Percentiles rank a stretch among this genome's conserved stretches.
These are phyloP conservation scores for Platanthera zijinensis DNA, from an alignment of 106 monocot species.

Conservation along the genomic window DNA sequence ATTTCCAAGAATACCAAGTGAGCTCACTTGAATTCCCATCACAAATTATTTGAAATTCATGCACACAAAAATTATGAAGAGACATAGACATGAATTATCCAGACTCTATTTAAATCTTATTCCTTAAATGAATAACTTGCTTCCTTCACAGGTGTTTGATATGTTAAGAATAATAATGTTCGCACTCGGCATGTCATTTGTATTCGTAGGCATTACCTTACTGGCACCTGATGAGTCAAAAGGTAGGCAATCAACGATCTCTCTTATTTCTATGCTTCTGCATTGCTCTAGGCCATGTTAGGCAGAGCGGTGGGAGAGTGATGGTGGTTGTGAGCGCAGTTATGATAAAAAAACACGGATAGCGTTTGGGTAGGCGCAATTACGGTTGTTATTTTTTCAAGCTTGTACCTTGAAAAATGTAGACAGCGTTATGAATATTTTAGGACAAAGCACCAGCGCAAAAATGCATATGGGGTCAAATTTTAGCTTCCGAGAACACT, in stretches of 20 bases:
- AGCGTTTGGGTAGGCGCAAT: background rate
- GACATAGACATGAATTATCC: background rate
- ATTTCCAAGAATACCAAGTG: slow-evolving; percentile 98
- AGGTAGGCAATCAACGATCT: slow-evolving; percentile 31
- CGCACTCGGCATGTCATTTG: slow-evolving; percentile 71
- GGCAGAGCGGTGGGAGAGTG: too few species aligned
- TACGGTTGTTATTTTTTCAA: too few species aligned
- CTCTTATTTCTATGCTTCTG: background rate
- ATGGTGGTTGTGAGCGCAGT: too few species aligned
- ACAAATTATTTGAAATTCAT: background rate
- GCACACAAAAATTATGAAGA: background rate
- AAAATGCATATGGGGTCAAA: too few species aligned
- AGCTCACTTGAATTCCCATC: slow-evolving; percentile 10
- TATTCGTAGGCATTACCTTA: slow-evolving; percentile 88
- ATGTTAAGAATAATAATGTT: slow-evolving; percentile 77
- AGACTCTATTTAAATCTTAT: background rate
- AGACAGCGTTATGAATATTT: background rate
- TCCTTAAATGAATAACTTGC: background rate
- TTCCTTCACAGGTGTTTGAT: slow-evolving; percentile 55
- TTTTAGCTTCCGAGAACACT: too few species aligned
- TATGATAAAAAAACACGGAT: background rate
- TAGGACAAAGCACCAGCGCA: too few species aligned
- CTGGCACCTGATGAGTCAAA: slow-evolving; percentile 84
- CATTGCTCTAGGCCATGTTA: background rate
- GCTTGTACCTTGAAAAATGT: too few species aligned